Conservation (phyloP, 441 rosid species). For the Pelargonium australe region DNA sequence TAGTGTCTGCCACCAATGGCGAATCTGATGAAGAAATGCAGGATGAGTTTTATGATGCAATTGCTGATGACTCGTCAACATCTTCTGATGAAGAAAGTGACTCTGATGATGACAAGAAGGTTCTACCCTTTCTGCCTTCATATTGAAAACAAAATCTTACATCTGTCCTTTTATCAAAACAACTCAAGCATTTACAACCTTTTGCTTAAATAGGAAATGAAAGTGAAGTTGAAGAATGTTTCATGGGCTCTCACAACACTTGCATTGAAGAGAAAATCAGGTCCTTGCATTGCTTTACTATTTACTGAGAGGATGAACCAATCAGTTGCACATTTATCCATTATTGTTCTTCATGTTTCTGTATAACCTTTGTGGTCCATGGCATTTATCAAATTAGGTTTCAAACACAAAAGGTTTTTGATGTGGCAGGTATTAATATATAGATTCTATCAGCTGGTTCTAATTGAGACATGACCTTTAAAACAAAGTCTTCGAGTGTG, state of each 20-base stretch:
- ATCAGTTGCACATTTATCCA: background rate
- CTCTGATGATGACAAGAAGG: conserved; percentile 45
- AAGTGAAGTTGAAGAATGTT: conserved; percentile 75
- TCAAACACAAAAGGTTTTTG: background rate
- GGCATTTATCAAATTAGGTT: background rate
- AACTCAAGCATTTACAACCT: conserved; percentile 25
- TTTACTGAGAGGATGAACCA: background rate
- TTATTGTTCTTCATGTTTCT: conserved; percentile 1
- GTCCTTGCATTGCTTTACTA: conserved; percentile 32
- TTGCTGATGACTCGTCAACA: conserved; percentile 50
- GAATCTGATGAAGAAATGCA: conserved; percentile 58
- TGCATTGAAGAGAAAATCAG: conserved; percentile 62
- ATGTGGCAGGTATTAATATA: background rate
- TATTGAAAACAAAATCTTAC: conserved; percentile 11
- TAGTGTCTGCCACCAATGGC: conserved; percentile 34
- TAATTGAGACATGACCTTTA: background rate
- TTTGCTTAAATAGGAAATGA: conserved; percentile 41
- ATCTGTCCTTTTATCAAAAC: conserved; percentile 12
- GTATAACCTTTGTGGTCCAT: background rate
- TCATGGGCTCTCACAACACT: conserved; percentile 86
- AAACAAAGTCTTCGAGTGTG: background rate
- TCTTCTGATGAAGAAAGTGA: conserved; percentile 75
- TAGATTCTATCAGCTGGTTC: background rate
- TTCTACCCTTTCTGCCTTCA: conserved; percentile 20
- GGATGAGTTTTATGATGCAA: conserved; percentile 95